phyloP scores from a whole-genome alignment of 2,329 filamentous ascomycete genomes.

The Uncinocarpus reesii region DNA sequence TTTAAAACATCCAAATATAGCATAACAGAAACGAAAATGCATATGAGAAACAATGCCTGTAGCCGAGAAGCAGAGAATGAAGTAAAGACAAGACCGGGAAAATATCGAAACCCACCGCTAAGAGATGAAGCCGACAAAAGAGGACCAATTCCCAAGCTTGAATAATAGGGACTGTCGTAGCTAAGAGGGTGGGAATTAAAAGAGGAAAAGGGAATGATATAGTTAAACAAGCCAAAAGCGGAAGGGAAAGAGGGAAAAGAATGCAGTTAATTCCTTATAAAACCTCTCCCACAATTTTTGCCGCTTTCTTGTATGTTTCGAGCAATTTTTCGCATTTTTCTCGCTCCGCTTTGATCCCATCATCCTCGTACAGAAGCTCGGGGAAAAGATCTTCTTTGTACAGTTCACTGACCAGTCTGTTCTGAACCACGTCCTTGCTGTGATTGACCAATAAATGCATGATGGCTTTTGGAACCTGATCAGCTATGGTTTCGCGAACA shows the following conservation, averaged over 20 bases:
- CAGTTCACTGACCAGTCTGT: slow-evolving; percentile 85
- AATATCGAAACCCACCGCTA: not conserved
- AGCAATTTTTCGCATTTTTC: slow-evolving; percentile 97
- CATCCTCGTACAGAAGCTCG: slow-evolving; percentile 92
- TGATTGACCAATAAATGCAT: slow-evolving; percentile 99
- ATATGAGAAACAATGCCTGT: not conserved
- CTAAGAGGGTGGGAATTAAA: not conserved
- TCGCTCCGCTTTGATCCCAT: slow-evolving; percentile 90
- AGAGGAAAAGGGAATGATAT: not conserved
- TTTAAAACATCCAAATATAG: not conserved
- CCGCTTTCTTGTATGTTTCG: slow-evolving; percentile 90
- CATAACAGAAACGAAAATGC: not conserved
- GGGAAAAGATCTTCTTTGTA: slow-evolving; percentile 88
- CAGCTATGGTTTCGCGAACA: slow-evolving; percentile 93
- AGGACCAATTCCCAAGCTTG: not conserved
- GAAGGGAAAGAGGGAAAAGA: not conserved
- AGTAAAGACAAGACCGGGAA: slow-evolving; percentile 2
- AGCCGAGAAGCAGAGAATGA: not conserved
- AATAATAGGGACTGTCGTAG: not conserved
- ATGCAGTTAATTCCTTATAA: slow-evolving; percentile 43
- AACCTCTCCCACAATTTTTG: slow-evolving; percentile 96
- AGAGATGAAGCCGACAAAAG: not conserved
- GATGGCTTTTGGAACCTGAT: slow-evolving; percentile 95
- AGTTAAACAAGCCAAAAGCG: not conserved
- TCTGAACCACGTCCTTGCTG: slow-evolving; percentile 96